Base-by-base conservation (phyloP, 768 basidiomycete species). In the Jaapia argillacea region DNA sequence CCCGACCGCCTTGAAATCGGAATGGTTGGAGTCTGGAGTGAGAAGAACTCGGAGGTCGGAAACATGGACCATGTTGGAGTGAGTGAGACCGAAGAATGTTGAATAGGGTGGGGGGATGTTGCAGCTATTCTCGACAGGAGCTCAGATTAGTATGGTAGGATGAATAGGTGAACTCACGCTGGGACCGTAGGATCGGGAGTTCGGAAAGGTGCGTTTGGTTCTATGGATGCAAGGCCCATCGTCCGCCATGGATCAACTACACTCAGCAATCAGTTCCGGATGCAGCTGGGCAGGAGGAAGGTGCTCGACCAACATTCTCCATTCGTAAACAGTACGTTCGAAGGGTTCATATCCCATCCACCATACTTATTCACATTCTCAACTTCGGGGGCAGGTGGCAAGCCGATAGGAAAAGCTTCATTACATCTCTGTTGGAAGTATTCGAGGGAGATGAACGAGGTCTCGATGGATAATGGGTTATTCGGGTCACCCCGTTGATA, bases 171-270 rank as follows among this genome's bases (percentile, higher is more conserved):
- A 6, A 47, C 63, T 50, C 54, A 70, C 68, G 52, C 36, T 14
- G 72, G 72, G 13, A 74, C 55, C 5, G 54, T 48, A 2, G 53
- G 55, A 1, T 62, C 64, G 13, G 70, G 64, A 24, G 54, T 56
- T 4, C 72, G 62, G 14, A 64, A 59, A 10, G 72, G 72, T 5
- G 71, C 58, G 45, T 71, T 68, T 4, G 59, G 45, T 48, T 74
- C 72, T 25, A 71, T 71, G 3, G 71, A 72, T 3, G 68, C 69
- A 2, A 74, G 57, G 1, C 71, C 67, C 69, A 72, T 66, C 4
- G 71, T 74, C 24, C 71, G 55, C 72, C 72, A 74, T 3, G 71
- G 72, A 47, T 74, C 71, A 44, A 72, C 71, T 73, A 35, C 6
- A 18, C 31, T 37, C 21, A 39, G 5, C 21, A 14, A 22, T 21